Conservation (phyloP, 140 eudicot genomes). For the Bidens hawaiensis region DNA sequence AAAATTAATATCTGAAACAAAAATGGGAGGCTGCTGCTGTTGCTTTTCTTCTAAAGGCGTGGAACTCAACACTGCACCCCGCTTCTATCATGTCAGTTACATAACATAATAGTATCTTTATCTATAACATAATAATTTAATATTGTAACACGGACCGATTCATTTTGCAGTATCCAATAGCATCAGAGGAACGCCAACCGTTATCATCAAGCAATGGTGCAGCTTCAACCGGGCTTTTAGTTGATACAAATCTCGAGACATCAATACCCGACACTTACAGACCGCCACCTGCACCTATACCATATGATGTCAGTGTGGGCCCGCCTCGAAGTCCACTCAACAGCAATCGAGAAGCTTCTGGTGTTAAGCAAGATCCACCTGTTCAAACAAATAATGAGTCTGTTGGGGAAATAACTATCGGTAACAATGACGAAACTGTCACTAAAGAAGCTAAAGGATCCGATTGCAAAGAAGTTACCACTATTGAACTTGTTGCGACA, state of each 20-base stretch:
- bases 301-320: slow-evolving; percentile 57
- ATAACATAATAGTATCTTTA: too few species aligned
- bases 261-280: slow-evolving; percentile 81
- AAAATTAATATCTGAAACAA: slow-evolving; percentile 17
- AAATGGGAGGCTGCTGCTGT: slow-evolving; percentile 91
- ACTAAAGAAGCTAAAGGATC: slow-evolving; percentile 41
- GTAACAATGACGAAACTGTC: slow-evolving; percentile 31
- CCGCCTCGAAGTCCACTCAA: slow-evolving; percentile 41
- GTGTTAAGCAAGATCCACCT: slow-evolving; percentile 35
- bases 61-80: slow-evolving; percentile 54
- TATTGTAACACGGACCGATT: neutral
- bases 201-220: slow-evolving; percentile 56
- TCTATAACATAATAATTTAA: neutral
- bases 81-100: slow-evolving; percentile 81
- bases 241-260: slow-evolving; percentile 87
- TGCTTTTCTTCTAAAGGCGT: slow-evolving; percentile 66
- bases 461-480: slow-evolving; percentile 38
- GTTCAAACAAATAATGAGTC: slow-evolving; percentile 23
- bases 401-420: slow-evolving; percentile 37
- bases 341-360: slow-evolving; percentile 36
- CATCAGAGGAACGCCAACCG: slow-evolving; percentile 70
- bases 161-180: slow-evolving; percentile 67
- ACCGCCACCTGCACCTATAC: slow-evolving; percentile 88
- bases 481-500: slow-evolving; percentile 43
- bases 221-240: slow-evolving; percentile 61